Percentiles rank a stretch among this genome's conserved stretches.
These are phyloP conservation scores for Termitomyces sp. DNA, from an alignment of 768 basidiomycete species.

Conservation along the genomic window DNA sequence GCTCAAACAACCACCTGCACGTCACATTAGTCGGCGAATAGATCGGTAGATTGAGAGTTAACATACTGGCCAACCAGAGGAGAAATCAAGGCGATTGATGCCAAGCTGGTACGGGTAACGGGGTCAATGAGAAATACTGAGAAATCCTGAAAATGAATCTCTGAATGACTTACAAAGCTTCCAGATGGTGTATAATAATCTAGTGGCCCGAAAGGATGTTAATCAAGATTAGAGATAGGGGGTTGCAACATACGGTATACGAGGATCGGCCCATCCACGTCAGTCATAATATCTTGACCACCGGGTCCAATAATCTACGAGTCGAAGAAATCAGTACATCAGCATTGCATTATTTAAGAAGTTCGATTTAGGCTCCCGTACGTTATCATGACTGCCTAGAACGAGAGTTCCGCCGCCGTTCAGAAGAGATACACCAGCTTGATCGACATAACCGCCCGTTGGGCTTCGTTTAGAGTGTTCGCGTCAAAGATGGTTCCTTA, in stretches of 20 bases:
- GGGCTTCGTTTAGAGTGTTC: constrained; percentile 24
- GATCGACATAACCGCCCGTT: constrained; percentile 45
- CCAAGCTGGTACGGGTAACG: constrained; percentile 28
- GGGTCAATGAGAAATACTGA: neutral
- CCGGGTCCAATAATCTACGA: constrained; percentile 51
- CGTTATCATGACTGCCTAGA: constrained; percentile 40
- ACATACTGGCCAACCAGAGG: constrained; percentile 47
- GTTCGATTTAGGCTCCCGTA: constrained; percentile 17
- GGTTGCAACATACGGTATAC: constrained; percentile 41
- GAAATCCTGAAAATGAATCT: neutral
- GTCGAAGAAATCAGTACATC: neutral
- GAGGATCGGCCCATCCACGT: constrained; percentile 44
- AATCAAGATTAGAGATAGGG: constrained; percentile 4
- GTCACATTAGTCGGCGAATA: neutral
- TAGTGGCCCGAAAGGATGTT: constrained; percentile 13
- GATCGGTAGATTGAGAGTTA: neutral
- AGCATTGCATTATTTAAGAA: neutral
- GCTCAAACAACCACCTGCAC: constrained; percentile 4
- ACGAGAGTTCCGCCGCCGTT: constrained; percentile 53
- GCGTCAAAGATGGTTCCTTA: neutral
- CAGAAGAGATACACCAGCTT: constrained; percentile 39
- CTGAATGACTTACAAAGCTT: constrained; percentile 32
- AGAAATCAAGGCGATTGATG: constrained; percentile 47
- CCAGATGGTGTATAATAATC: constrained; percentile 51
- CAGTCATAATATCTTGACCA: constrained; percentile 47